Percentiles rank a stretch among this genome's conserved stretches.
phyloP scores from a whole-genome alignment of 2,329 filamentous ascomycete genomes.

The Aspergillus carbonarius region DNA sequence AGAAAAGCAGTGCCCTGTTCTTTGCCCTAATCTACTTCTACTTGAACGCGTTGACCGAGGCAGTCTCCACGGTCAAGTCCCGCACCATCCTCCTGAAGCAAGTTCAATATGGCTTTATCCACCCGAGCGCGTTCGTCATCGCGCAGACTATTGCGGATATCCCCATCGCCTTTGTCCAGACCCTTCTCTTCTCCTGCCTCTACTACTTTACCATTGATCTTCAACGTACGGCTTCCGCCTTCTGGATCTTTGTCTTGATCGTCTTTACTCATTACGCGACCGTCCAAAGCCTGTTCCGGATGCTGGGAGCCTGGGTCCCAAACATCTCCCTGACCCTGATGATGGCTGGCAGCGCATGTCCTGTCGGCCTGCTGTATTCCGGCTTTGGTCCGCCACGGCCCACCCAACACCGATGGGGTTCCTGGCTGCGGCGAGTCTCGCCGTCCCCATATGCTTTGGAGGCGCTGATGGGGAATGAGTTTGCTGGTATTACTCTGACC shows the following conservation, averaged over 20 bases:
- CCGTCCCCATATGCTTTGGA: neutral
- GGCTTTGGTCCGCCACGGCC: neutral
- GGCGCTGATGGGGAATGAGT: neutral
- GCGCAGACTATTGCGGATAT: constrained; percentile 53
- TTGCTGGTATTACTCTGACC: neutral
- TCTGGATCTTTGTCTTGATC: constrained; percentile 74
- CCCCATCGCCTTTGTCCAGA: constrained; percentile 68
- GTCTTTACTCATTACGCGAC: constrained; percentile 51
- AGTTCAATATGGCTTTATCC: neutral
- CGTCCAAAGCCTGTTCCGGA: neutral
- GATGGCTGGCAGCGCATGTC: neutral
- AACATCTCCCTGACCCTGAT: neutral
- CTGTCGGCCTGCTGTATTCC: neutral
- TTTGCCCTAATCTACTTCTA: neutral
- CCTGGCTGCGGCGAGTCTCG: neutral
- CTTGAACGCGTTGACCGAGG: neutral
- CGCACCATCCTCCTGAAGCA: neutral
- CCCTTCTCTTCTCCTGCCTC: constrained; percentile 70
- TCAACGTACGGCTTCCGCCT: constrained; percentile 65
- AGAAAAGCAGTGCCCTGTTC: neutral
- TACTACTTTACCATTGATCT: constrained; percentile 78
- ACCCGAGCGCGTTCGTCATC: neutral
- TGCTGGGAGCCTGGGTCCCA: neutral
- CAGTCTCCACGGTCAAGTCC: neutral
- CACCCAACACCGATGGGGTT: neutral